These are phyloP conservation scores for Diddensiella transvaalensis DNA, from an alignment of 805 yeast genomes.

Conservation along the genomic window DNA sequence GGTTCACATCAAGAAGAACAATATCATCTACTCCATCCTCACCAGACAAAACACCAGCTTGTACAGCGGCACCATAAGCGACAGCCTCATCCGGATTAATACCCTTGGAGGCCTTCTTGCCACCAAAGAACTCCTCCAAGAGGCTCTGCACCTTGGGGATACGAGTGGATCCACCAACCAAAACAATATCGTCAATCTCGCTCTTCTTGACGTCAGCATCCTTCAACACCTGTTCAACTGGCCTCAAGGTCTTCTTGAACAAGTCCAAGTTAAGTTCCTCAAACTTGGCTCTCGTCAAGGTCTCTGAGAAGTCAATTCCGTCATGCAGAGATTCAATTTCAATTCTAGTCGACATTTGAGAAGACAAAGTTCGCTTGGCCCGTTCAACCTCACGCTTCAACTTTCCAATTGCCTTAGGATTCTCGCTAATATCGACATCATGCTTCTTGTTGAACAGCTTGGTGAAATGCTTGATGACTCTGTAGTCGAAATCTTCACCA, in stretches of 20 bases:
- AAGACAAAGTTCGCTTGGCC: constrained; percentile 94
- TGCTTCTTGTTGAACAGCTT: constrained; percentile 88
- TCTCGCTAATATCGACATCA: constrained; percentile 73
- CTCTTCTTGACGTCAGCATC: constrained; percentile 86
- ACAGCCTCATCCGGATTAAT: constrained; percentile 99
- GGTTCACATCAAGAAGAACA: constrained; percentile 88
- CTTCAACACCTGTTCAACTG: constrained; percentile 92
- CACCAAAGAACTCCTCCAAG: constrained; percentile 83
- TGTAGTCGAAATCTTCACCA: constrained; percentile 94
- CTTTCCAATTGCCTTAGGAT: constrained; percentile 85
- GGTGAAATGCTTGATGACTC: constrained; percentile 82
- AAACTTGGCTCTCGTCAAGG: constrained; percentile 95
- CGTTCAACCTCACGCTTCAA: constrained; percentile 97
- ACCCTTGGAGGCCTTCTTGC: constrained; percentile 95
- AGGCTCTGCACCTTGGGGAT: constrained; percentile 97
- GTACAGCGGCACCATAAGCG: constrained; percentile 99
- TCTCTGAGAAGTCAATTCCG: constrained; percentile 93
- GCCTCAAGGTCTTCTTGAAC: constrained; percentile 91
- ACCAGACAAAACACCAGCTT: constrained; percentile 96
- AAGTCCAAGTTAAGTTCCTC: constrained; percentile 92
- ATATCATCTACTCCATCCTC: constrained; percentile 90
- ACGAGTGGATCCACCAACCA: constrained; percentile 99
- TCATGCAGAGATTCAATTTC: constrained; percentile 94
- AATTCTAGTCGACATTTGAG: constrained; percentile 92
- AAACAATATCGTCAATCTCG: constrained; percentile 89